These are phyloP conservation scores for Lasiodiplodia hormozganensis DNA, from an alignment of 2,329 filamentous ascomycete genomes.

Conservation along the genomic window DNA sequence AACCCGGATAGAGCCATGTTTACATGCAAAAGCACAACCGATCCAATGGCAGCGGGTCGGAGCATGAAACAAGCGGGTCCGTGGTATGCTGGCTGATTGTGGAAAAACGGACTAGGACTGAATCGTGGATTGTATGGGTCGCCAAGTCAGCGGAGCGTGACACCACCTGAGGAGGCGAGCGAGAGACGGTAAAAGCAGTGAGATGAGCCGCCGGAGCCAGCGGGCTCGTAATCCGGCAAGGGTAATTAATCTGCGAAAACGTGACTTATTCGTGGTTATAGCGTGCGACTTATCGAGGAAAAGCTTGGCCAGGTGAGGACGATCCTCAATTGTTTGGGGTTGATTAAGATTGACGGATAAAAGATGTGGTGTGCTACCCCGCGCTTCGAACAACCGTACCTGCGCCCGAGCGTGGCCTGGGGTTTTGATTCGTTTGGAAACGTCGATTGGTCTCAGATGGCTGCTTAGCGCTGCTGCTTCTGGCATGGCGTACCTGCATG, in stretches of 20 bases:
- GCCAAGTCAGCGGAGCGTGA: constrained; percentile 21
- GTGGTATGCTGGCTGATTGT: constrained; percentile 14
- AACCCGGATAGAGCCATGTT: constrained; percentile 7
- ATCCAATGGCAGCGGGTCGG: background rate
- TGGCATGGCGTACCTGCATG: constrained; percentile 18
- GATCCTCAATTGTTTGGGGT: constrained; percentile 20
- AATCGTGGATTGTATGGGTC: constrained; percentile 11
- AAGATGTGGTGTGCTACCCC: constrained; percentile 19
- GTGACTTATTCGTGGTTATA: constrained; percentile 20
- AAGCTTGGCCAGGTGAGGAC: background rate
- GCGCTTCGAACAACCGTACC: constrained; percentile 19
- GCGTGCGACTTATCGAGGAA: constrained; percentile 4
- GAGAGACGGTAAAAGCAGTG: background rate
- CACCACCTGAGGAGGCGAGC: constrained; percentile 5
- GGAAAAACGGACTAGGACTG: constrained; percentile 13
- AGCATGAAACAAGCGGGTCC: constrained; percentile 9
- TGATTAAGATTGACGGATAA: constrained; percentile 25
- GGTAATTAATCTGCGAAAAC: constrained; percentile 19
- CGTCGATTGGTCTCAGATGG: background rate
- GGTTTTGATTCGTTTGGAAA: background rate
- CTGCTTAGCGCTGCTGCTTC: constrained; percentile 7
- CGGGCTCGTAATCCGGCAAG: constrained; percentile 10
- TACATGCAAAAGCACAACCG: constrained; percentile 3
- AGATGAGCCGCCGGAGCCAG: constrained; percentile 21
- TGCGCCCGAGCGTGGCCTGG: constrained; percentile 3